Base-by-base conservation (phyloP, 352 stramenopile species). In the Globisporangium emineosum region DNA sequence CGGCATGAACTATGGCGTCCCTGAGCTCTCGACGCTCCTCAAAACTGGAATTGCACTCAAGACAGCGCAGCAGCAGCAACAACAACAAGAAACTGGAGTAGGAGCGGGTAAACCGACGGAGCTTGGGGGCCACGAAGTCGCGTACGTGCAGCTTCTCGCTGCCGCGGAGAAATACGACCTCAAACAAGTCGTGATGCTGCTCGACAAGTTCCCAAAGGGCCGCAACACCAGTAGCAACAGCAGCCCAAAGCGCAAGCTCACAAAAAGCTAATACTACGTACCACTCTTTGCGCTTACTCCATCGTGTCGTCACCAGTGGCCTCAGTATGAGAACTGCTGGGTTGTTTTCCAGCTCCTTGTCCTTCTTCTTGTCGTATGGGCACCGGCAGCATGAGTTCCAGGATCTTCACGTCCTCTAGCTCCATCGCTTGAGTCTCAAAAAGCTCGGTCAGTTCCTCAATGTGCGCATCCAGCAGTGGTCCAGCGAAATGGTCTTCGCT, bases 111-210 rank as follows among this genome's bases (percentile, higher is more conserved):
- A 60, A 2, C 50, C 57, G 17, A 43, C 45, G 10, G 76, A 86
- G 21, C 56, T 89, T 3, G 75, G 66, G 12, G 53, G 68, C 10
- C 79, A 72, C 13, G 80, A 93, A 37, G 79, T 91, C 10, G 70
- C 71, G 5, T 73, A 79, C 17, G 72, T 89, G 19, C 80, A 90
- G 54, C 74, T 93, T 2, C 75, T 91, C 40, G 80, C 73, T 6
- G 82, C 82, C 3, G 72, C 81, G 2, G 84, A 93, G 59, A 93
- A 93, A 53, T 93, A 91, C 49, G 84, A 91, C 30, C 69, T 93
- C 2, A 90, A 89, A 45, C 81, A 88, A 27, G 68, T 91, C 29
- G 73, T 77, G 13, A 29, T 79, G 25, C 65, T 93, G 13, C 66
- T 91, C 12, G 81, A 91, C 49, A 86, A 85, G 65, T 86, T 91